Evolutionary conservation across 192 early-diverging fungal species (phyloP).

Genomic region (Entomortierella parvispora): DNA sequence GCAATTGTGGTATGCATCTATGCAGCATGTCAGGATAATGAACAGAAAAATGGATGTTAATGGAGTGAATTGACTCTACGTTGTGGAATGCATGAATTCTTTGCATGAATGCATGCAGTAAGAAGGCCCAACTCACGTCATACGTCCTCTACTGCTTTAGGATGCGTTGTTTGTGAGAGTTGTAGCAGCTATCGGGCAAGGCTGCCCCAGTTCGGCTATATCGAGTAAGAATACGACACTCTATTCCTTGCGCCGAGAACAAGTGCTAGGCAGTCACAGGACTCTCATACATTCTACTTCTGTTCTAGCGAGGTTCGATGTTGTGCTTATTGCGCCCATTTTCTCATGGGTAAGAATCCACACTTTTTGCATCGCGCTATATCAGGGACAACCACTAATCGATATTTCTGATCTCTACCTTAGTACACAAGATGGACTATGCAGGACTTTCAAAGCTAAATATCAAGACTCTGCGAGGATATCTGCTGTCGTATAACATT

Average conservation of each 20-base stretch:
- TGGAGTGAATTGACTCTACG: neutral
- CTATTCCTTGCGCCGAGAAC: too few species aligned
- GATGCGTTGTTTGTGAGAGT: constrained; percentile 38
- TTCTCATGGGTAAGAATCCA: constrained; percentile 19
- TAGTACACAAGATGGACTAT: constrained; percentile 48
- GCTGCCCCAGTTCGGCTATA: constrained; percentile 50
- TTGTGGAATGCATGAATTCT: too few species aligned
- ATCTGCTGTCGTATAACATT: constrained; percentile 39
- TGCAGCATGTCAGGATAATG: neutral
- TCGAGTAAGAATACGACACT: constrained; percentile 35
- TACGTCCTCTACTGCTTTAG: constrained; percentile 13
- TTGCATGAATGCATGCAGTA: too few species aligned
- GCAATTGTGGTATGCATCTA: constrained; percentile 50
- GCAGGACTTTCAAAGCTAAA: constrained; percentile 38
- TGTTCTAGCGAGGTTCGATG: constrained; percentile 46
- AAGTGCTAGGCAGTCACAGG: too few species aligned
- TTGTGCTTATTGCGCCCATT: constrained; percentile 44
- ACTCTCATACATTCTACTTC: too few species aligned
- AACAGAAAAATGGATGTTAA: neutral
- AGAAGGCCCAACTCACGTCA: too few species aligned
- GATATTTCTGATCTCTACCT: neutral
- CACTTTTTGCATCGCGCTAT: neutral
- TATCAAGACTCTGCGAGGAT: constrained; percentile 44
- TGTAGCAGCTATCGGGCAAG: constrained; percentile 37
- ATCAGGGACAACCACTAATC: neutral